Percentiles rank a stretch among this genome's conserved stretches.
Conservation (phyloP, 495 filamentous ascomycete species). For the Penicillium samsonianum region DNA sequence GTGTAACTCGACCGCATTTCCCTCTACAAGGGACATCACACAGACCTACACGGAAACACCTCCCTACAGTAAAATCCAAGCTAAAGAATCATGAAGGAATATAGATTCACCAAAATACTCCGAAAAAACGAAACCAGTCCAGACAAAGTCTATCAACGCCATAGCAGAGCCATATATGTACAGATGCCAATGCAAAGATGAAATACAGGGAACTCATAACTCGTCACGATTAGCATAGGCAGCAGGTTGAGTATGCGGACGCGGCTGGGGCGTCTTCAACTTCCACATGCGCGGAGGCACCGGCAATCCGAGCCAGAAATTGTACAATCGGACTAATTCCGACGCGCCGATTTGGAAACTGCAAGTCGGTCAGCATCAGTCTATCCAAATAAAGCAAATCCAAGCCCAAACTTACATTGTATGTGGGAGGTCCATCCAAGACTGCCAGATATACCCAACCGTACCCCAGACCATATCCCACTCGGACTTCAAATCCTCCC, state of each 20-base stretch:
- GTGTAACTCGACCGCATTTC: neutral
- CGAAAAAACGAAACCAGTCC: neutral
- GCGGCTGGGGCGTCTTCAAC: slow-evolving; percentile 47
- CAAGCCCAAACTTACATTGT: slow-evolving; percentile 61
- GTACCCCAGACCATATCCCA: slow-evolving; percentile 60
- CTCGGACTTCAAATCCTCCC: slow-evolving; percentile 66
- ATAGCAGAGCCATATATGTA: slow-evolving; percentile 14
- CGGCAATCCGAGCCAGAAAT: slow-evolving; percentile 77
- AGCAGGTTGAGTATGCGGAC: neutral
- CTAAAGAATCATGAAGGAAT: neutral
- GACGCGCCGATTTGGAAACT: slow-evolving; percentile 62
- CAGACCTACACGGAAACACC: neutral
- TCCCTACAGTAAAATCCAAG: neutral
- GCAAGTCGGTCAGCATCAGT: slow-evolving; percentile 4
- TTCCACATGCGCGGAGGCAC: slow-evolving; percentile 69
- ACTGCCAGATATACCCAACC: slow-evolving; percentile 62
- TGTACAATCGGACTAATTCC: slow-evolving; percentile 66
- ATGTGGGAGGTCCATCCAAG: slow-evolving; percentile 68
- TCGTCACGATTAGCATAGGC: slow-evolving; percentile 52
- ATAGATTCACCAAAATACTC: neutral
- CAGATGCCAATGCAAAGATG: slow-evolving; percentile 19
- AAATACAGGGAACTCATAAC: slow-evolving; percentile 39
- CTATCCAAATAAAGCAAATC: neutral
- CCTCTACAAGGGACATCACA: neutral
- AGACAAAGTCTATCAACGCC: slow-evolving; percentile 15